Evolutionary conservation across 2,329 filamentous ascomycete genomes (phyloP), one percentile per base, ranked within the genome.

Genomic region (Fusarium floridanum): DNA sequence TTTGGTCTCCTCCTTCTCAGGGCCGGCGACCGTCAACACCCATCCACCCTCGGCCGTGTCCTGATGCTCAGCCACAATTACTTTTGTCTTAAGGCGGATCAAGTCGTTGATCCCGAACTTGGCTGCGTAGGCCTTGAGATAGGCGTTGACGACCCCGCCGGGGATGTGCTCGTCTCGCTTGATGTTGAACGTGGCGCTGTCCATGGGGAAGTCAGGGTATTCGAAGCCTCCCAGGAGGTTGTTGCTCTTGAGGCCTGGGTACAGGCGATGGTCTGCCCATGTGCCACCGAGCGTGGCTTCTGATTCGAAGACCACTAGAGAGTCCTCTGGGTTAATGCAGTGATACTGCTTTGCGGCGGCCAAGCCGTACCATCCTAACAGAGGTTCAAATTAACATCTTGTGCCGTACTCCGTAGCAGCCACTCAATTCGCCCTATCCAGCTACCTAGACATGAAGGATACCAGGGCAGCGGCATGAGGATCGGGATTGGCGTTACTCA

Each of bases 181-280:
- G 12, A 85, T 76, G 2, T 81, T 82, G 70, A 86, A 89, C 0
- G 79, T 83, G 2, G 83, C 82, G 22, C 81, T 80, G 10, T 83
- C 78, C 89, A 93, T 90, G 3, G 90, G 89, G 65, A 91, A 91
- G 70, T 92, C 91, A 6, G 86, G 87, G 73, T 87, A 92, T 76
- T 93, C 91, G 71, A 91, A 70, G 11, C 65, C 65, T 1, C 68
- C 72, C 2, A 65, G 11, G 8, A 66, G 45, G 24, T 75, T 93
- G 80, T 93, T 93, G 3, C 89, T 88, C 66, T 89, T 89, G 61
- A 93, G 84, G 2, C 88, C 88, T 0, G 88, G 86, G 79, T 93
- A 90, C 1, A 92, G 81, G 0, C 90, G 85, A 32, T 90, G 82
- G 59, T 86, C 81, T 3, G 88, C 86, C 91, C 91, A 93, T n/a